A percentile compares a stretch with the other conserved stretches of the same genome.
phyloP scores from a whole-genome alignment of 73 alveolate genomes.

The Paramecium bursaria region DNA sequence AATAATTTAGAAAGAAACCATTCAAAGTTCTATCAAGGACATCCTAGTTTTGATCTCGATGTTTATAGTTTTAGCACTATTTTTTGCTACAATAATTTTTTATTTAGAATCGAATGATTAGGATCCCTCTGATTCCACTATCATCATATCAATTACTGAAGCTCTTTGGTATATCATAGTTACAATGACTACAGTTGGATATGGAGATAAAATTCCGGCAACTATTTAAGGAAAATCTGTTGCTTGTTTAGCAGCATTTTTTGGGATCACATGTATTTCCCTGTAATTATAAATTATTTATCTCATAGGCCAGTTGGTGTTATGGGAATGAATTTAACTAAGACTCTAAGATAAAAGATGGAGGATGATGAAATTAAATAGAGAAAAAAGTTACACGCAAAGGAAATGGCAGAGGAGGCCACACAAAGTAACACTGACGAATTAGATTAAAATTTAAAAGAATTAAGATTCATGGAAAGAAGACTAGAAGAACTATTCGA shows the following conservation, averaged over 20 bases:
- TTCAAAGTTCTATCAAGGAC: conserved; percentile 24
- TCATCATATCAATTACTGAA: conserved; percentile 53
- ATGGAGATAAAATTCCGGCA: conserved; percentile 67
- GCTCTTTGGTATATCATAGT: conserved; percentile 61
- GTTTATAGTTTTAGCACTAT: conserved; percentile 42
- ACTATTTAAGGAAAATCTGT: conserved; percentile 43
- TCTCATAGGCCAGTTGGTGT: conserved; percentile 52
- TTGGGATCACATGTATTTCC: conserved; percentile 60
- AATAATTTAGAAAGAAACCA: conserved; percentile 51
- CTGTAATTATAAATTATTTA: background rate
- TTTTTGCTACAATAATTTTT: conserved; percentile 52
- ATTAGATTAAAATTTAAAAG: conserved; percentile 20
- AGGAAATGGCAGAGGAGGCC: background rate
- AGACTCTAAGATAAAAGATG: background rate
- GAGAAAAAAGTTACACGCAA: background rate
- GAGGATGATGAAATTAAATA: conserved; percentile 7
- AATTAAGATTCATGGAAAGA: conserved; percentile 46
- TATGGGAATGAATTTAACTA: conserved; percentile 47
- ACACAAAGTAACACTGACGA: background rate
- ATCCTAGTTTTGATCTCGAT: conserved; percentile 18
- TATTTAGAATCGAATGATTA: conserved; percentile 43
- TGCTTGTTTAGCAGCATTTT: conserved; percentile 58
- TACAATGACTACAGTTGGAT: conserved; percentile 71
- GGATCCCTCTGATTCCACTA: background rate
- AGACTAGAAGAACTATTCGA: conserved; percentile 45